These are phyloP conservation scores for Solanum hybrid DNA, from an alignment of 305 asterid species.

Conservation along the genomic window DNA sequence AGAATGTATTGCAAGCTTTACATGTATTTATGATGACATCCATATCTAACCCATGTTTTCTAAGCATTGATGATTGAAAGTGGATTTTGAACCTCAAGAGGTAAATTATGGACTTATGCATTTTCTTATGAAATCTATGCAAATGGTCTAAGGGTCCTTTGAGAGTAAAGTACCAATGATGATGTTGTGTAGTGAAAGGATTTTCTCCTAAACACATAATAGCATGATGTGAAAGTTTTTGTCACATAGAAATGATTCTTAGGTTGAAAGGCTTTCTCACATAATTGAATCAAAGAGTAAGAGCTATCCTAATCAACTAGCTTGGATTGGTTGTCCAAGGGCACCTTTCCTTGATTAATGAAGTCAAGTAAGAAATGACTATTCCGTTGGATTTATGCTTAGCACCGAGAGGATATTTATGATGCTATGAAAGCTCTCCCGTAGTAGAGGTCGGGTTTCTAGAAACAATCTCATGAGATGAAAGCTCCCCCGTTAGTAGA, in stretches of 20 bases:
- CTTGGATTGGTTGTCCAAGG: not conserved
- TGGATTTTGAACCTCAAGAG: not conserved
- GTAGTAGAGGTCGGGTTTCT: not conserved
- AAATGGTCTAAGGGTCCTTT: not conserved
- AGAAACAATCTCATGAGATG: not conserved
- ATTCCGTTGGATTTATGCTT: not conserved
- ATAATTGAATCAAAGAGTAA: not conserved
- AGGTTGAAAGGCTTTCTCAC: not conserved
- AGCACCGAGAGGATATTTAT: not conserved
- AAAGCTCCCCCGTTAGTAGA: not conserved
- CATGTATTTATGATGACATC: not conserved
- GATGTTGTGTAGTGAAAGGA: not conserved
- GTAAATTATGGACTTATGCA: not conserved
- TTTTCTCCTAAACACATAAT: not conserved
- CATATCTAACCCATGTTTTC: not conserved
- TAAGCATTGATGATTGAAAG: not conserved
- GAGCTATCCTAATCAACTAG: not conserved
- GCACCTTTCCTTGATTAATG: not conserved
- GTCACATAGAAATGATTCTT: not conserved
- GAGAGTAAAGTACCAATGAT: not conserved
- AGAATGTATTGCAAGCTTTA: not conserved
- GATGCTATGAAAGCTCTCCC: not conserved
- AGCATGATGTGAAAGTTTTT: not conserved
- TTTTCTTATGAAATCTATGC: not conserved
- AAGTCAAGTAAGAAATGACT: not conserved